Evolutionary conservation across 768 basidiomycete species (phyloP), one percentile per base, ranked within the genome.

Genomic region (Pleurotus salmoneostramineus): DNA sequence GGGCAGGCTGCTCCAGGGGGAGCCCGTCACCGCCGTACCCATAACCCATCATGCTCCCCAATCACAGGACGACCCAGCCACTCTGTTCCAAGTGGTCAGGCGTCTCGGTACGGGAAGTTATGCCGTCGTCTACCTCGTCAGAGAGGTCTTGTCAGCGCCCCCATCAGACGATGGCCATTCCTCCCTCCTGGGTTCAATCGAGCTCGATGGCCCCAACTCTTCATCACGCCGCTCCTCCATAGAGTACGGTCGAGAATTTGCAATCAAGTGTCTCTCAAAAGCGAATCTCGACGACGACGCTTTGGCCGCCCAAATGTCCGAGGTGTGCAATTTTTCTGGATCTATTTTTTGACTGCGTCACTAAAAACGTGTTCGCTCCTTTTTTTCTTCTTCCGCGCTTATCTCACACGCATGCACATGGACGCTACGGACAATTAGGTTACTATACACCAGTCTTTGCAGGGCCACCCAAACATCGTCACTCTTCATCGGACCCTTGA

Each of bases 191-290:
- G 83, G 82, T 62, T 61, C 71, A 31, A 81, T 85, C 69, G 84
- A 86, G 58, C 62, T 83, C 7, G 83, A 83, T 61, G 76, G 76
- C 45, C 63, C 64, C 48, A 60, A 69, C 51, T 44, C 59, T 56
- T 27, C 21, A 1, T 27, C 21, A 27, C 64, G 67, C 50, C 66
- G 61, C n/a, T 61, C 77, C 37, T 69, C 74, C 50, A 74, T 76
- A 17, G 71, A 76, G 11, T 91, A 93, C 62, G 91, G 91, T 21
- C 81, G 88, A 58, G 84, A 94, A 68, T 92, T 87, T 71, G 97
- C 97, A n/a, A 83, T 98, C 74, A 98, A 99, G 80, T 91, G 93
- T 72, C 78, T 98, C 62, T 93, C 92, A 70, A 98, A 98, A 74
- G 89, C 88, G 54, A 89, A 98, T 77, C 87, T 97, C 61, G 87